Percentiles rank a stretch among this genome's conserved stretches.
Evolutionary conservation across 1,284 basidiomycete genomes (phyloP).

Genomic region (Boletellus deceptivus): DNA sequence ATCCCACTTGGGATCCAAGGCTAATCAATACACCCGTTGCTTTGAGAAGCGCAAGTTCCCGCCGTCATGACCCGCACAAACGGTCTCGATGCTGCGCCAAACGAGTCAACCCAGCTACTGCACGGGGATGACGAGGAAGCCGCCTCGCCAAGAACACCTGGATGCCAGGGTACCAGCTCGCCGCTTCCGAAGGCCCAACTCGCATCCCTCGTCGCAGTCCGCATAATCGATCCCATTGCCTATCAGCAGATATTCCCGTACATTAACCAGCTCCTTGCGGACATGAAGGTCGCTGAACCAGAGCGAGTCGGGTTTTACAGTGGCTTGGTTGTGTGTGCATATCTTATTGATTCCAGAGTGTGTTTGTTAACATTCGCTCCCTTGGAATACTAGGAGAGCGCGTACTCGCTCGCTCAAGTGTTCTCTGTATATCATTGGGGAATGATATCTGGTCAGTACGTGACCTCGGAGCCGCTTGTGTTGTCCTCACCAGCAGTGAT

Average conservation of each 20-base stretch:
- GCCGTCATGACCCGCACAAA: background rate
- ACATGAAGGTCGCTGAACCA: slow-evolving; percentile 52
- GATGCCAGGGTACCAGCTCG: background rate
- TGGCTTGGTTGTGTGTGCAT: slow-evolving; percentile 47
- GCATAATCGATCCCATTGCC: slow-evolving; percentile 58
- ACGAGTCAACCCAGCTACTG: slow-evolving; percentile 14
- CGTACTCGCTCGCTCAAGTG: slow-evolving; percentile 59
- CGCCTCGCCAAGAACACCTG: background rate
- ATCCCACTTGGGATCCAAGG: too few relatives aligned
- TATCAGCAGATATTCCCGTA: slow-evolving; percentile 61
- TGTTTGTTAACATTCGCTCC: background rate
- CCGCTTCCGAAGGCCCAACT: slow-evolving; percentile 20
- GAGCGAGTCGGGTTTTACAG: slow-evolving; percentile 64
- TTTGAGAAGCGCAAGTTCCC: too few relatives aligned
- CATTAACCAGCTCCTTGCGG: slow-evolving; percentile 60
- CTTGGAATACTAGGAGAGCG: slow-evolving; percentile 64
- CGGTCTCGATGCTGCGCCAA: background rate
- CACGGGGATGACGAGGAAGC: slow-evolving; percentile 8
- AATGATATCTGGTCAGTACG: slow-evolving; percentile 46
- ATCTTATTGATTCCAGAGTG: background rate
- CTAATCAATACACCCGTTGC: background rate
- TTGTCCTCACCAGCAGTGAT: background rate
- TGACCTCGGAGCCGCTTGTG: background rate
- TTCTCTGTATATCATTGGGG: slow-evolving; percentile 64
- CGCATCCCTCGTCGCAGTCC: slow-evolving; percentile 31